Conservation (phyloP, 495 filamentous ascomycete genomes). For the Letharia lupina region DNA sequence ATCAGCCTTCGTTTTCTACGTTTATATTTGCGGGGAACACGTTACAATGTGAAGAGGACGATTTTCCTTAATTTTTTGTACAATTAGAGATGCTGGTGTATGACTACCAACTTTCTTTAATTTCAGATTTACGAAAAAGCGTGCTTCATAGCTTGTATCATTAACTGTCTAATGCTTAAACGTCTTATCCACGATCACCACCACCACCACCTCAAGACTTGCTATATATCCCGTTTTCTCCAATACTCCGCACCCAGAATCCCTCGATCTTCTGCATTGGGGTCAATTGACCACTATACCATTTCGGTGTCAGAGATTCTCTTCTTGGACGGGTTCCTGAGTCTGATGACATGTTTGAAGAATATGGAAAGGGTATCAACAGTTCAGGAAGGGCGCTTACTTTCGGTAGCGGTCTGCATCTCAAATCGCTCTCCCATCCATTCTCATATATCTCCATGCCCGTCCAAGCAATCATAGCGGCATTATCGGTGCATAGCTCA, state of each 20-base stretch:
- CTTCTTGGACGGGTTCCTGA: neutral
- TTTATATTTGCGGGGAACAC: neutral
- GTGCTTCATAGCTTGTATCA: neutral
- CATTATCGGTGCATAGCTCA: conserved; percentile 82
- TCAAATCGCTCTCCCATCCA: conserved; percentile 58
- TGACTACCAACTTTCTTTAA: conserved; percentile 3
- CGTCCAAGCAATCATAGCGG: conserved; percentile 97
- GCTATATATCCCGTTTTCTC: conserved; percentile 16
- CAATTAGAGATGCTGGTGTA: neutral
- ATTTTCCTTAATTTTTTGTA: neutral
- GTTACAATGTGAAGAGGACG: neutral
- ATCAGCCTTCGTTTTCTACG: neutral
- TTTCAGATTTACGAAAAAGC: neutral
- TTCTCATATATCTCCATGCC: conserved; percentile 85
- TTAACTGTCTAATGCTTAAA: conserved; percentile 1
- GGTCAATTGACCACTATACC: conserved; percentile 64
- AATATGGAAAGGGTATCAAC: neutral
- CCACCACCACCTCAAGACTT: neutral
- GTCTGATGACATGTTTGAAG: neutral
- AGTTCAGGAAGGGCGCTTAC: neutral
- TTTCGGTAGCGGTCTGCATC: conserved; percentile 51
- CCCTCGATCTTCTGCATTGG: conserved; percentile 44
- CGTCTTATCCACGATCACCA: neutral
- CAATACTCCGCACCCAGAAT: conserved; percentile 39
- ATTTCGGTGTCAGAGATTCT: neutral